Evolutionary conservation across 805 yeast genomes (phyloP).

Genomic region (Yamadazyma sp.): DNA sequence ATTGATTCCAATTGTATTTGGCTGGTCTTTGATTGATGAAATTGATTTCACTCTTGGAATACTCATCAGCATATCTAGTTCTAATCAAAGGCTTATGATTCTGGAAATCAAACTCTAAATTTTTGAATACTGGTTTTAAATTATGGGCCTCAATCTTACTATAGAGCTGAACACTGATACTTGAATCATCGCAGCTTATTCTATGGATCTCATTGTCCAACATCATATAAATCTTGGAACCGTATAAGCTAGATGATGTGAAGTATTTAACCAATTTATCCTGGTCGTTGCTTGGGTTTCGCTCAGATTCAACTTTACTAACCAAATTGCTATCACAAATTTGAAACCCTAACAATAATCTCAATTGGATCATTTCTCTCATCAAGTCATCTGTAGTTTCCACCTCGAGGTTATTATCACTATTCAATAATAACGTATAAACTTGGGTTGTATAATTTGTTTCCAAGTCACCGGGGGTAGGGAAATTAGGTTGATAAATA

Average conservation of each 20-base stretch:
- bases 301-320: slow-evolving; percentile 58
- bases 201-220: slow-evolving; percentile 85
- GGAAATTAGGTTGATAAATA: slow-evolving; percentile 73
- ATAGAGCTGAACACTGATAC: slow-evolving; percentile 77
- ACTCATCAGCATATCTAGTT: slow-evolving; percentile 73
- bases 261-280: slow-evolving; percentile 56
- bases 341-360: slow-evolving; percentile 87
- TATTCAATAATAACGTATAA: slow-evolving; percentile 73
- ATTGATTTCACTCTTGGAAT: slow-evolving; percentile 54
- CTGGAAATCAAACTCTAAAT: slow-evolving; percentile 9
- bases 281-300: slow-evolving; percentile 54
- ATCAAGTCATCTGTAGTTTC: slow-evolving; percentile 57
- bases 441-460: slow-evolving; percentile 74
- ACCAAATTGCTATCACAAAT: slow-evolving; percentile 75
- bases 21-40: slow-evolving; percentile 52
- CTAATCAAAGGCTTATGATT: slow-evolving; percentile 48
- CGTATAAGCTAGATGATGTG: slow-evolving; percentile 43
- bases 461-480: slow-evolving; percentile 64
- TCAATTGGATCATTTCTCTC: slow-evolving; percentile 81
- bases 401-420: slow-evolving; percentile 50
- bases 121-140: slow-evolving; percentile 9
- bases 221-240: slow-evolving; percentile 69
- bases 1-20: slow-evolving; percentile 80
- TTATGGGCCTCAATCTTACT: slow-evolving; percentile 14
- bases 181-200: slow-evolving; percentile 68